Evolutionary conservation across 768 basidiomycete genomes (phyloP).

Genomic region (Tremella fuciformis): DNA sequence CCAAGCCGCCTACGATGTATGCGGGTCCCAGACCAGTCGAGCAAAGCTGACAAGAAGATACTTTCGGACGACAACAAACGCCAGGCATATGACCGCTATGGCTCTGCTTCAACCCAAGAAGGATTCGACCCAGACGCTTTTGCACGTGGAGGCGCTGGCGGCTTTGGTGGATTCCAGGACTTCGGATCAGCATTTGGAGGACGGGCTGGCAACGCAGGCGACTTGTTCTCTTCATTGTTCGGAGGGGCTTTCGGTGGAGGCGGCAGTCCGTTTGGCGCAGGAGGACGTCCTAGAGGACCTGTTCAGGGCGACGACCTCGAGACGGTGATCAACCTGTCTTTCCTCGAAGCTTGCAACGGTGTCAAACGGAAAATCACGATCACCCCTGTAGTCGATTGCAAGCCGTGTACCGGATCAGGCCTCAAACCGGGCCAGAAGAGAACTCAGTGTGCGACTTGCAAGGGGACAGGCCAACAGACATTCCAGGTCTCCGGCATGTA

Average conservation of each 20-base stretch:
- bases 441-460: conserved; percentile 72
- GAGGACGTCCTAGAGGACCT: conserved; percentile 51
- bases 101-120: conserved; percentile 83
- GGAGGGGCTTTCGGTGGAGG: conserved; percentile 59
- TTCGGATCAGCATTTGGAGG: conserved; percentile 58
- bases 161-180: conserved; percentile 72
- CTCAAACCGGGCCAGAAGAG: conserved; percentile 82
- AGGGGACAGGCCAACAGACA: conserved; percentile 80
- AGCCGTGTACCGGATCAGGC: conserved; percentile 78
- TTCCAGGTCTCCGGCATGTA: conserved; percentile 94
- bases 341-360: conserved; percentile 95
- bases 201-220: conserved; percentile 55
- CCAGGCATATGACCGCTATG: conserved; percentile 84
- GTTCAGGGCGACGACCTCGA: conserved; percentile 77
- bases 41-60: conserved; percentile 57
- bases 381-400: conserved; percentile 77
- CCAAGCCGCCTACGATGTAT: conserved; percentile 92
- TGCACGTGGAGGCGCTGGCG: conserved; percentile 61
- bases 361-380: conserved; percentile 69
- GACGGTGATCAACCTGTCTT: conserved; percentile 68
- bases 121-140: conserved; percentile 92
- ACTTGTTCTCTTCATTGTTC: conserved; percentile 85
- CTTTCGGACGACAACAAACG: conserved; percentile 94
- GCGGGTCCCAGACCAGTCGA: conserved; percentile 36
- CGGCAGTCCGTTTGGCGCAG: conserved; percentile 53